Evolutionary conservation across 139 green algal species (phyloP), one percentile per base, ranked within the genome.

Genomic region (Axilococcus clingmanii): DNA sequence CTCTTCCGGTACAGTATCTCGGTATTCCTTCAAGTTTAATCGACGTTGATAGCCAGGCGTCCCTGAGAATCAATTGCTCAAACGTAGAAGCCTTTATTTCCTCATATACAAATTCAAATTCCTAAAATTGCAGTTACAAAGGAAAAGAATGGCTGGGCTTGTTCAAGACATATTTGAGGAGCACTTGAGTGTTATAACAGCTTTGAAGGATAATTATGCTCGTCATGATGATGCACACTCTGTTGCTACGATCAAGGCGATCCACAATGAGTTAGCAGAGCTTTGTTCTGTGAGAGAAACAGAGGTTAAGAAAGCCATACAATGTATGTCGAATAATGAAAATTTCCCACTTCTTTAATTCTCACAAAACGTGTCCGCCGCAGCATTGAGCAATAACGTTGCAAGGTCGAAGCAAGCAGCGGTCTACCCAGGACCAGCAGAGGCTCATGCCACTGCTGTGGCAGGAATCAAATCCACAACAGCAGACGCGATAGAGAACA

Each of bases 161-260:
- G 36, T 43, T 6, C 22, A 11, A 33, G 58, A 58, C 25, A 24
- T 52, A 23, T 71, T 71, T n/a, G 31, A 46, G 8, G 63, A 71
- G 33, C 63, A 71, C 33, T 31, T 71, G 17, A 19, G 46, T 9
- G 63, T 71, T 14, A 66, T 71, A 27, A 22, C 2, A 2, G 63
- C 63, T 17, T 48, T 71, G 14, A 23, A 40, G 17, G 63, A 71
- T 7, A 71, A 71, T 40, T 71, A 71, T 17, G 34, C 27, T 7
- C 46, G 47, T 29, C 34, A 23, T n/a, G 62, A 63, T 5, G 63
- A 66, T 22, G 48, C 56, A 12, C 22, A 19, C 2, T 36, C 37
- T 23, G 48, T 63, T 14, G 14, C 30, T 5, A 33, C 23, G 1
- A 27, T 71, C 11, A 37, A 61, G 2, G 33, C 23, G 1, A 27